Evolutionary conservation across 441 rosid genomes (phyloP).

Genomic region (Jatropha multifida): DNA sequence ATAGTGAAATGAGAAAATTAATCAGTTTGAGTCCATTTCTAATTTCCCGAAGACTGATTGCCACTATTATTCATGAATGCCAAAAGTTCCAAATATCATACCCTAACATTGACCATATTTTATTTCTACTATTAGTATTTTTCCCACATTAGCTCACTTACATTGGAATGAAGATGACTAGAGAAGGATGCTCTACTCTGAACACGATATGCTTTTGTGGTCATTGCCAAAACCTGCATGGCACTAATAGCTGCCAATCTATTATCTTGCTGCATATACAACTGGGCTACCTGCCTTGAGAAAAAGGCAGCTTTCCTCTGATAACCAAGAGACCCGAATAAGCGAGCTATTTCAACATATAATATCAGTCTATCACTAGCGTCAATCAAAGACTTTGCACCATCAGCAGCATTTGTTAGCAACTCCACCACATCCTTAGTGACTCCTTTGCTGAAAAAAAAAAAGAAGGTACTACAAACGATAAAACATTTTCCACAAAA

Average conservation of each 20-base stretch:
- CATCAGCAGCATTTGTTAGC: constrained; percentile 90
- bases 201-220: constrained; percentile 88
- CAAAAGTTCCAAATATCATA: not conserved
- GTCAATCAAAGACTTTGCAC: constrained; percentile 95
- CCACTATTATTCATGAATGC: not conserved
- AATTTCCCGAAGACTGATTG: not conserved
- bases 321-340: constrained; percentile 88
- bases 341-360: constrained; percentile 88
- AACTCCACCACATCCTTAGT: constrained; percentile 89
- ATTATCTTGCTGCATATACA: constrained; percentile 92
- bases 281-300: constrained; percentile 95
- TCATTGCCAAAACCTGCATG: constrained; percentile 93
- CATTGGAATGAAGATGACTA: constrained; percentile 43
- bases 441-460: constrained; percentile 66
- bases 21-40: not conserved
- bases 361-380: constrained; percentile 85
- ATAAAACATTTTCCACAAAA: not conserved
- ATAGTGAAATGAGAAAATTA: not conserved
- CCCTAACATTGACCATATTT: not conserved
- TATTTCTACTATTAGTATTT: not conserved
- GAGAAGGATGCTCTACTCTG: constrained; percentile 83
- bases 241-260: constrained; percentile 94
- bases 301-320: constrained; percentile 97
- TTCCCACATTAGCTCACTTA: constrained; percentile 32
- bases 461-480: constrained; percentile 19